Percentiles rank a stretch among this genome's conserved stretches.
Evolutionary conservation across 2,329 filamentous ascomycete species (phyloP).

Genomic region (Cadophora sp.): DNA sequence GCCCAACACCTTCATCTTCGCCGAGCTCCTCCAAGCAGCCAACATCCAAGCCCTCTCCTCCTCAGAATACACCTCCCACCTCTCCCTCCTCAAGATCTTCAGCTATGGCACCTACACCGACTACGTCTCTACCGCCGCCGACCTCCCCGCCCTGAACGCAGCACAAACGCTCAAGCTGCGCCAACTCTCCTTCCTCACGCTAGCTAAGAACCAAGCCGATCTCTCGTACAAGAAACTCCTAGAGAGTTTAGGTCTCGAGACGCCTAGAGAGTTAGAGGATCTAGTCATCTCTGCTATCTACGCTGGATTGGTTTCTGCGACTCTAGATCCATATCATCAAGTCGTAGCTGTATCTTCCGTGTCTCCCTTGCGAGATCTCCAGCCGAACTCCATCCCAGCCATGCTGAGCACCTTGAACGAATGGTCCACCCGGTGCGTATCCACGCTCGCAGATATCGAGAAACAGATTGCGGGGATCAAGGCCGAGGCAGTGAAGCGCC

Average conservation of each 20-base stretch:
- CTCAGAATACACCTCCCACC: constrained; percentile 67
- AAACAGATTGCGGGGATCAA: constrained; percentile 74
- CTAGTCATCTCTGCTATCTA: constrained; percentile 90
- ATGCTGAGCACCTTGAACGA: constrained; percentile 72
- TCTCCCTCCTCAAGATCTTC: constrained; percentile 84
- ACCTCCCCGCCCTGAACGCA: constrained; percentile 74
- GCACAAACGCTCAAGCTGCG: constrained; percentile 85
- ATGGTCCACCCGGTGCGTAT: constrained; percentile 82
- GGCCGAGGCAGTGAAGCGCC: constrained; percentile 59
- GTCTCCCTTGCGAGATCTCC: constrained; percentile 84
- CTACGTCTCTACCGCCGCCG: constrained; percentile 60
- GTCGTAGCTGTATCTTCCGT: constrained; percentile 81
- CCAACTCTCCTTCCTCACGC: constrained; percentile 85
- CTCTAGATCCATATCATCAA: constrained; percentile 79
- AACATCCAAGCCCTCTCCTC: constrained; percentile 76
- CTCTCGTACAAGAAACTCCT: constrained; percentile 79
- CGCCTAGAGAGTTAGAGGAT: constrained; percentile 77
- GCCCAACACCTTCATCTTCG: constrained; percentile 89
- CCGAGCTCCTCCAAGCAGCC: constrained; percentile 84
- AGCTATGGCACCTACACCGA: constrained; percentile 87
- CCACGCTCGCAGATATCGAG: constrained; percentile 77
- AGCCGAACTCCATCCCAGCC: constrained; percentile 71
- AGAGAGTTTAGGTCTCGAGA: constrained; percentile 68
- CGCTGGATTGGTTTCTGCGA: constrained; percentile 79
- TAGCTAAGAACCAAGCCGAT: constrained; percentile 70